These are phyloP conservation scores for Sporormia fimetaria DNA, from an alignment of 495 filamentous ascomycete genomes.

Conservation along the genomic window DNA sequence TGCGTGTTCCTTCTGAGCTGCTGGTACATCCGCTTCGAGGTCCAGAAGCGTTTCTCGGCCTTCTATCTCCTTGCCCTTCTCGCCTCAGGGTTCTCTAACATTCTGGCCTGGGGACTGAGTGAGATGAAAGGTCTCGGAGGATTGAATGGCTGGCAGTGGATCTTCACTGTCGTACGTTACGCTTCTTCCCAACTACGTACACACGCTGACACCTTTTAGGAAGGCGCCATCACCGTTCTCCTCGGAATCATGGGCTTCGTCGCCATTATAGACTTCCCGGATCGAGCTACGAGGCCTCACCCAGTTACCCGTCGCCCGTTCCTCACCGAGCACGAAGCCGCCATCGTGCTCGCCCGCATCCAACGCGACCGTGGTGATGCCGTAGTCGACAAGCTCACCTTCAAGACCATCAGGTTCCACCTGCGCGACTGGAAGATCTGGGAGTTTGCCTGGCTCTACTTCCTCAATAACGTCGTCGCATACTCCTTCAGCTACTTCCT, in stretches of 20 bases:
- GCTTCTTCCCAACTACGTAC: no score
- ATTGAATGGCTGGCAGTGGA: slow-evolving; percentile 8
- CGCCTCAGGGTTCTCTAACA: not conserved
- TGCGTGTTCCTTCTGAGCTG: not conserved
- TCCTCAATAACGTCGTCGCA: slow-evolving; percentile 46
- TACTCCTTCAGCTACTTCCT: slow-evolving; percentile 60
- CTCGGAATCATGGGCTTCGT: slow-evolving; percentile 31
- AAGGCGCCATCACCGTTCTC: slow-evolving; percentile 1
- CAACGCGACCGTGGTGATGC: slow-evolving; percentile 9
- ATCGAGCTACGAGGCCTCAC: slow-evolving; percentile 38
- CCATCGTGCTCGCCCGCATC: not conserved
- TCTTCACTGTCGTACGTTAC: no score
- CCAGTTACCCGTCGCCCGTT: slow-evolving; percentile 13
- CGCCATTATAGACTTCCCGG: slow-evolving; percentile 69
- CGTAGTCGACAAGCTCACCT: slow-evolving; percentile 2
- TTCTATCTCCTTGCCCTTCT: slow-evolving; percentile 12
- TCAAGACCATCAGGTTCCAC: not conserved
- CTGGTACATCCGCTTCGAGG: slow-evolving; percentile 3
- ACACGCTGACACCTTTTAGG: no score
- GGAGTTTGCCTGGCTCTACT: slow-evolving; percentile 50
- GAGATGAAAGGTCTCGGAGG: slow-evolving; percentile 2
- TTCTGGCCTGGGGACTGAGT: slow-evolving; percentile 9
- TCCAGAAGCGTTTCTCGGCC: slow-evolving; percentile 27
- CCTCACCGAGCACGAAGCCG: slow-evolving; percentile 3
- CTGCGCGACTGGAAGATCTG: slow-evolving; percentile 43